These are phyloP conservation scores for Alternaria dauci DNA, from an alignment of 2,329 filamentous ascomycete species.

Conservation along the genomic window DNA sequence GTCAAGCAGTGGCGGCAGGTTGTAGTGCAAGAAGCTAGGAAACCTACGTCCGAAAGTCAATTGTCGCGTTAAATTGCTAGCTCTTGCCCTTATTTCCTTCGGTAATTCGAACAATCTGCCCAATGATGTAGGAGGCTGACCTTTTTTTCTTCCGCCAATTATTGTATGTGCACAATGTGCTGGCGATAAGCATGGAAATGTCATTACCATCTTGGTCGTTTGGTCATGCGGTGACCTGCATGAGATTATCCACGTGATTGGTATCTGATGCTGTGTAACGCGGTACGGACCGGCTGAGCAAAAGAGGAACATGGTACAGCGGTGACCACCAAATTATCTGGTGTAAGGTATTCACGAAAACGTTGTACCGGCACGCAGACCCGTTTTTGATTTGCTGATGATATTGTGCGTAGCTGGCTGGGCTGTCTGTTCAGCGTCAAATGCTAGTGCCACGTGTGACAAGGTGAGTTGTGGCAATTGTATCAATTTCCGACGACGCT, in stretches of 20 bases:
- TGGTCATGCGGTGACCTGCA: constrained; percentile 17
- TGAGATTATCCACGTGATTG: constrained; percentile 21
- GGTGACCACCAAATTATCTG: not conserved
- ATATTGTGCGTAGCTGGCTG: not conserved
- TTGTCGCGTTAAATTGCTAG: constrained; percentile 1
- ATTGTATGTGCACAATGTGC: constrained; percentile 5
- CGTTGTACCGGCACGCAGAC: not conserved
- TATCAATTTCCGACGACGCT: not conserved
- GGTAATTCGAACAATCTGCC: not conserved
- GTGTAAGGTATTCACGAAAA: constrained; percentile 4
- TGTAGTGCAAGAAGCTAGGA: constrained; percentile 2
- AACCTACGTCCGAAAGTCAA: constrained; percentile 3
- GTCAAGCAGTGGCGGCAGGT: constrained; percentile 1
- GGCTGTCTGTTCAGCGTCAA: not conserved
- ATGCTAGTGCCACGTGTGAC: constrained; percentile 4
- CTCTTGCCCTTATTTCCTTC: not conserved
- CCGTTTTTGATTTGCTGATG: not conserved
- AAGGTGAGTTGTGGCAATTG: not conserved
- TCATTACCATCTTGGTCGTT: not conserved
- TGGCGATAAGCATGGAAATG: constrained; percentile 6
- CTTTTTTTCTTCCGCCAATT: not conserved
- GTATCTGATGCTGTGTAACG: constrained; percentile 26
- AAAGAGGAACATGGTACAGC: constrained; percentile 1
- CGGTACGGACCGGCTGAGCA: constrained; percentile 20
- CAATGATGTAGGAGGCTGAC: not conserved